phyloP scores from a whole-genome alignment of 2,329 filamentous ascomycete genomes.

The Coniella lustricola region DNA sequence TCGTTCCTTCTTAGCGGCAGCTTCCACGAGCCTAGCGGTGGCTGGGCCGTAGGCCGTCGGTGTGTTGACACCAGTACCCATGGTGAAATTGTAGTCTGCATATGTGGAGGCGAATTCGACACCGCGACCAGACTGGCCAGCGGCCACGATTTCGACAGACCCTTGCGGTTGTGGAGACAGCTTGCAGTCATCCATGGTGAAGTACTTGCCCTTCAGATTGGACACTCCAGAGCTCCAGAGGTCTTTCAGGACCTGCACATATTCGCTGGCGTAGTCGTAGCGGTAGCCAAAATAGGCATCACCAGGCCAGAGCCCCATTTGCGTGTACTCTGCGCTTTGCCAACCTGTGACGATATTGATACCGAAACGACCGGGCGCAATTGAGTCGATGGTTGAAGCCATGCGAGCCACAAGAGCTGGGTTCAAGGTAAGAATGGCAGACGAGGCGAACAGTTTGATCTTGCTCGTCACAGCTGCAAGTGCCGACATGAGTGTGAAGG shows the following conservation, averaged over 20 bases:
- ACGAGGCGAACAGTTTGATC: constrained; percentile 1
- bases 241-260: neutral
- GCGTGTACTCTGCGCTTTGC: constrained; percentile 1
- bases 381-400: neutral
- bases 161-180: neutral
- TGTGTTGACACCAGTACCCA: constrained; percentile 1
- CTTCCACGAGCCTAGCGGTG: constrained; percentile 1
- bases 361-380: neutral
- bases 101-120: neutral
- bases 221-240: neutral
- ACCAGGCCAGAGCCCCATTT: neutral
- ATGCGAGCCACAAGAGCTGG: neutral
- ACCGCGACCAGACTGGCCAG: neutral
- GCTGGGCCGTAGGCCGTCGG: neutral
- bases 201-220: neutral
- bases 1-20: neutral
- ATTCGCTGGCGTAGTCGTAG: neutral
- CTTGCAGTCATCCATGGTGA: constrained; percentile 1
- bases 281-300: constrained; percentile 1
- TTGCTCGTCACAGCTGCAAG: neutral
- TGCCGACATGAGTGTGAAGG: neutral
- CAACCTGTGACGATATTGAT: constrained; percentile 1
- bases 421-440: neutral
- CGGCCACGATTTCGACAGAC: constrained; percentile 1
- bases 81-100: constrained; percentile 2